A percentile compares a stretch with the other conserved stretches of the same genome.
Evolutionary conservation across 768 basidiomycete genomes (phyloP).

Genomic region (Suillus plorans): DNA sequence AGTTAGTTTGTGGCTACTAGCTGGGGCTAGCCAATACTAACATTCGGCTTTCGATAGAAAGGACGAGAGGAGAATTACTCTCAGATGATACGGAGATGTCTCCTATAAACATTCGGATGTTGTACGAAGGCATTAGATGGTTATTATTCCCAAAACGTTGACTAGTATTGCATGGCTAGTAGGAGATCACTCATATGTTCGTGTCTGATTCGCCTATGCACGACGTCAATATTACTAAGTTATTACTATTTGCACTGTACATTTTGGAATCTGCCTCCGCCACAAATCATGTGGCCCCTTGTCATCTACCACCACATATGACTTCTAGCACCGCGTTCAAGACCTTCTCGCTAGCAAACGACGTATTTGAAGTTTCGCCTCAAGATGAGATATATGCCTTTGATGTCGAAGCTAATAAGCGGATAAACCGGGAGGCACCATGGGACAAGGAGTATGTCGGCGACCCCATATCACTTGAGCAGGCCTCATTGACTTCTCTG

Average conservation of each 20-base stretch:
- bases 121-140: constrained; percentile 52
- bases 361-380: constrained; percentile 65
- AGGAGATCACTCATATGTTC: background rate
- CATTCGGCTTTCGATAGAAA: constrained; percentile 19
- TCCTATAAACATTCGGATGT: constrained; percentile 17
- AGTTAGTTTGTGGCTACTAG: constrained; percentile 35
- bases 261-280: background rate
- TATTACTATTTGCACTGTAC: background rate
- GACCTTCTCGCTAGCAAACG: constrained; percentile 71
- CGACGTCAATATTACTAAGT: background rate
- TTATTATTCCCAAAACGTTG: constrained; percentile 45
- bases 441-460: constrained; percentile 83
- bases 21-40: constrained; percentile 5
- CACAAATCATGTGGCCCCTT: constrained; percentile 1
- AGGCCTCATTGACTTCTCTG: background rate
- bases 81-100: constrained; percentile 16
- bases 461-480: constrained; percentile 7
- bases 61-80: constrained; percentile 17
- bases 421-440: constrained; percentile 66
- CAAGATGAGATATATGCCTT: constrained; percentile 82
- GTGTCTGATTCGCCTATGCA: background rate
- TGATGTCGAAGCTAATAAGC: constrained; percentile 65
- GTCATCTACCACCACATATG: constrained; percentile 14
- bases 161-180: background rate
- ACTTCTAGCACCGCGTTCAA: constrained; percentile 63